A percentile compares a stretch with the other conserved stretches of the same genome.
Conservation (phyloP, 257 asterid genomes). For the Lycium barbarum region DNA sequence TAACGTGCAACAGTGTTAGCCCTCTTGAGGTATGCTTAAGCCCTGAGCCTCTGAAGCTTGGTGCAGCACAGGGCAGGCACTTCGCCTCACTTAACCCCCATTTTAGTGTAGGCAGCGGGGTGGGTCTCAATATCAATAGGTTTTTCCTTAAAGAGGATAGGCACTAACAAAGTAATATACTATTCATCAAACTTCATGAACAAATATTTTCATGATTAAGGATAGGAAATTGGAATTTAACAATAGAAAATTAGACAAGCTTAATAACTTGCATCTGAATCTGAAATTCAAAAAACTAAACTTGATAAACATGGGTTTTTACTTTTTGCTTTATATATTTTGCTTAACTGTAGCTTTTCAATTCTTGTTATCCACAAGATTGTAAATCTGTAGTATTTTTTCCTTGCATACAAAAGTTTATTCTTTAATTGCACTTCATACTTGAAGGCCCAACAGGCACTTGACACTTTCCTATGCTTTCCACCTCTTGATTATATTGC, state of each 20-base stretch:
- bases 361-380: not conserved
- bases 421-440: not conserved
- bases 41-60: not conserved
- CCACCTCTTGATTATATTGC: not conserved
- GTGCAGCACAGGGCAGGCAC: not conserved
- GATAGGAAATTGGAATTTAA: not conserved
- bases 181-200: constrained; percentile 22
- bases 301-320: not conserved
- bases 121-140: constrained; percentile 4
- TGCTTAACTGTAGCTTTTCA: not conserved
- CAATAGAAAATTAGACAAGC: not conserved
- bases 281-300: not conserved
- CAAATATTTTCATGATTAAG: not conserved
- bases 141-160: constrained; percentile 1
- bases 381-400: not conserved
- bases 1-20: not conserved
- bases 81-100: not conserved
- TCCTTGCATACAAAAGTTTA: not conserved
- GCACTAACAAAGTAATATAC: constrained; percentile 6
- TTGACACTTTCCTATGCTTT: not conserved
- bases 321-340: not conserved
- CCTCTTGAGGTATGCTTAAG: constrained; percentile 15
- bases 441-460: constrained; percentile 1
- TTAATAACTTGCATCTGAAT: not conserved
- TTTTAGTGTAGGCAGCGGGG: not conserved